A percentile compares a stretch with the other conserved stretches of the same genome.
These are phyloP conservation scores for Plasmodium malariae DNA, from an alignment of 169 alveolate species.

Conservation along the genomic window DNA sequence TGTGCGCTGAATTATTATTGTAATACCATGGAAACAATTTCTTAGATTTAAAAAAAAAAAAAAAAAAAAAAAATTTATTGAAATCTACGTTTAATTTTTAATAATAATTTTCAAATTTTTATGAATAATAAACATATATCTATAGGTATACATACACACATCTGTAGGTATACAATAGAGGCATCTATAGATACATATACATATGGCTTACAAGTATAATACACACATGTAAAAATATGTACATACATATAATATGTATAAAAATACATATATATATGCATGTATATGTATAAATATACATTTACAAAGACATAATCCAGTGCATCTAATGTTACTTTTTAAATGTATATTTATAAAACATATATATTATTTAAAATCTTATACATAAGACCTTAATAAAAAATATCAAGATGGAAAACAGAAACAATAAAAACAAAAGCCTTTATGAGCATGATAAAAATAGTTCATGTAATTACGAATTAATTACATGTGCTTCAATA, in stretches of 20 bases:
- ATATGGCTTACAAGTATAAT: too few relatives aligned
- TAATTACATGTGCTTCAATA: constrained; percentile 23
- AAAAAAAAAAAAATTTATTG: background rate
- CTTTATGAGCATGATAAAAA: constrained; percentile 13
- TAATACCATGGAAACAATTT: background rate
- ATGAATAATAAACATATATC: background rate
- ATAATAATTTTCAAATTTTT: constrained; percentile 28
- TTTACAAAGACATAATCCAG: background rate
- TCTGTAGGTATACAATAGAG: too few relatives aligned
- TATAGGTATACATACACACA: too few relatives aligned
- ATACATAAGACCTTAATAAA: background rate
- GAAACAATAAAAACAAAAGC: constrained; percentile 29
- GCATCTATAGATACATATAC: constrained; percentile 8
- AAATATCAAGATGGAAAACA: constrained; percentile 5
- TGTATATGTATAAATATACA: background rate
- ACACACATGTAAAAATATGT: too few relatives aligned
- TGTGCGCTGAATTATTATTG: constrained; percentile 10
- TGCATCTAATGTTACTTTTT: background rate
- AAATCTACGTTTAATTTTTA: constrained; percentile 14
- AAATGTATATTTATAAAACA: background rate
- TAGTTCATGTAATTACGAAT: constrained; percentile 2
- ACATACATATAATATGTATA: too few relatives aligned
- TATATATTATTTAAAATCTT: constrained; percentile 26
- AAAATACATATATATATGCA: background rate
- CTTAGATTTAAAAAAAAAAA: constrained; percentile 8